Evolutionary conservation across 2,329 filamentous ascomycete species (phyloP), one percentile per base, ranked within the genome.

Genomic region (Claviceps sp.): DNA sequence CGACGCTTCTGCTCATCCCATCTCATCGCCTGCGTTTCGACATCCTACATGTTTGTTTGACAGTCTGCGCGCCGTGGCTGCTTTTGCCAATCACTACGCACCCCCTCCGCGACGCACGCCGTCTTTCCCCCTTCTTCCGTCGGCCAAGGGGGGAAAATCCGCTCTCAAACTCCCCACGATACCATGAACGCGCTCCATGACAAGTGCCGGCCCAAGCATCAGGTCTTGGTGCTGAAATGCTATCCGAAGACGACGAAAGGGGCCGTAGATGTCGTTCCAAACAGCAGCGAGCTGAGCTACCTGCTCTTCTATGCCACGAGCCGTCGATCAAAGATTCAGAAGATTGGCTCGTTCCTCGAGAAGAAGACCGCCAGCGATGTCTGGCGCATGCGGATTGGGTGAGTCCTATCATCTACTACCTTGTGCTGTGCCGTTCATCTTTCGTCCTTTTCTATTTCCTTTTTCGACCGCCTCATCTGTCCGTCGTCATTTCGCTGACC

Each of bases 221-320:
- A 97, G 77, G 87, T 96, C 60, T 76, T 97, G 55, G 85, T 96
- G 59, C 79, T 96, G 58, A 96, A 95, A 73, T 97, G 91, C 75
- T 98, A 96, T 68, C 93, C 93, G 42, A 85, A 86, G 60, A 90
- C 87, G 57, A 87, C 87, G 58, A 97, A 96, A 71, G 88, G 88
- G 49, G 84, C 87, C 56, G 85, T 90, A 65, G 88, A 95, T 62
- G 88, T 95, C 64, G 94, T 91, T 71, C 90, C 93, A 45, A 97
- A 97, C 70, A 88, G 88, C 58, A 95, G 88, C 71, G 93, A 98
- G 74, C 80, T 98, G 56, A 95, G 88, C 69, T 97, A 97, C 66
- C 80, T 98, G 57, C 81, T 97, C 51, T 97, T 95, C 77, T 97
- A 98, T 74, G 89, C 88, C 55, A 94, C 87, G 64, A 95, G 90